These are phyloP conservation scores for Hirsutella minnesotensis DNA, from an alignment of 2,329 filamentous ascomycete species.

Conservation along the genomic window DNA sequence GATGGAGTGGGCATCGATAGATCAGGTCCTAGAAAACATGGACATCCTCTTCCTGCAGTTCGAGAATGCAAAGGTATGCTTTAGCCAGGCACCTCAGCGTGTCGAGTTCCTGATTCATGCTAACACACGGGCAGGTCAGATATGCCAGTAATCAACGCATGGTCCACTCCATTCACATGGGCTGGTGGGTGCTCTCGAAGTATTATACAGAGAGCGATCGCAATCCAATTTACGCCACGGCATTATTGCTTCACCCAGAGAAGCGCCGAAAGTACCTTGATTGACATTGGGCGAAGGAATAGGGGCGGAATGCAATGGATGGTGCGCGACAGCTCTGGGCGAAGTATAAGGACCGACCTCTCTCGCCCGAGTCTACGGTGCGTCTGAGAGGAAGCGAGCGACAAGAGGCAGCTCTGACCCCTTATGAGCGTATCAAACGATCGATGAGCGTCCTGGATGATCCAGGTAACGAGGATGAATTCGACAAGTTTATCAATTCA, in stretches of 20 bases:
- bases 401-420: not conserved
- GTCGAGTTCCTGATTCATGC: no score
- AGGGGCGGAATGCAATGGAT: not conserved
- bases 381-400: not conserved
- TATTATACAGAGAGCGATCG: no score
- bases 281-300: conserved; percentile 1
- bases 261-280: conserved; percentile 1
- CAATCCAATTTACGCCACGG: no score
- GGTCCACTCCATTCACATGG: not conserved
- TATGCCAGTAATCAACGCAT: not conserved
- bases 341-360: conserved; percentile 1
- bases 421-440: not conserved
- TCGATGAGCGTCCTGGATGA: not conserved
- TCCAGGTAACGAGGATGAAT: not conserved
- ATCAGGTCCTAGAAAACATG: no score
- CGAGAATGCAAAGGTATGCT: not conserved
- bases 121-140: not conserved
- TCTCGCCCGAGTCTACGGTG: not conserved
- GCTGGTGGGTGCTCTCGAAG: no score
- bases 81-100: no score
- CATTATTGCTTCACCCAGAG: not conserved
- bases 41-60: no score
- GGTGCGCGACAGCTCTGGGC: not conserved
- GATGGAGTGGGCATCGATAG: no score
- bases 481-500: not conserved